Percentiles rank a stretch among this genome's conserved stretches.
These are phyloP conservation scores for Leccinum fibrillosum DNA, from an alignment of 768 basidiomycete species.

Conservation along the genomic window DNA sequence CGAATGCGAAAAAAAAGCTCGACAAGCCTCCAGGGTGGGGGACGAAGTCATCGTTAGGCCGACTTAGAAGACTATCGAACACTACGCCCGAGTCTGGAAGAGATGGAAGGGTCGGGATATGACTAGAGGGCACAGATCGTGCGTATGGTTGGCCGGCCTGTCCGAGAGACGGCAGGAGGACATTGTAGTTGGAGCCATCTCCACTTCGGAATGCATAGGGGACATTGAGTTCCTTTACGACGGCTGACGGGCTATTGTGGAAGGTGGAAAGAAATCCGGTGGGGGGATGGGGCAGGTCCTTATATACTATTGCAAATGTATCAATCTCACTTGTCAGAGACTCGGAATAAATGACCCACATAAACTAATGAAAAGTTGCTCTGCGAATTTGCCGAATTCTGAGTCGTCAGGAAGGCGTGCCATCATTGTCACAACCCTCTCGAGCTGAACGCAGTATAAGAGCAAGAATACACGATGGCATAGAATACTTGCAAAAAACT, in stretches of 20 bases:
- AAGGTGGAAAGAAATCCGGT: slow-evolving; percentile 43
- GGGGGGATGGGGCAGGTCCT: slow-evolving; percentile 78
- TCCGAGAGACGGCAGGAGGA: slow-evolving; percentile 52
- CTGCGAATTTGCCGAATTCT: slow-evolving; percentile 34
- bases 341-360: slow-evolving; percentile 41
- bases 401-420: slow-evolving; percentile 42
- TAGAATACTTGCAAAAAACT: slow-evolving; percentile 47
- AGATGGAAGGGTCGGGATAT: slow-evolving; percentile 38
- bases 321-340: neutral
- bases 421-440: slow-evolving; percentile 61
- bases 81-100: slow-evolving; percentile 67
- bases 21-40: slow-evolving; percentile 69
- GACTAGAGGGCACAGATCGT: slow-evolving; percentile 55
- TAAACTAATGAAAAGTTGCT: slow-evolving; percentile 50
- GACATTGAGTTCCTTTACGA: slow-evolving; percentile 12
- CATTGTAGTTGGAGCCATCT: slow-evolving; percentile 62
- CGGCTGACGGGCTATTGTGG: neutral
- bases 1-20: slow-evolving; percentile 75
- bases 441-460: slow-evolving; percentile 45
- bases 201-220: slow-evolving; percentile 55
- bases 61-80: slow-evolving; percentile 66
- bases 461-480: neutral
- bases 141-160: slow-evolving; percentile 65
- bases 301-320: slow-evolving; percentile 50
- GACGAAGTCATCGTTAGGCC: slow-evolving; percentile 34